These are phyloP conservation scores for Petunia hybrid DNA, from an alignment of 305 asterid genomes.

Conservation along the genomic window DNA sequence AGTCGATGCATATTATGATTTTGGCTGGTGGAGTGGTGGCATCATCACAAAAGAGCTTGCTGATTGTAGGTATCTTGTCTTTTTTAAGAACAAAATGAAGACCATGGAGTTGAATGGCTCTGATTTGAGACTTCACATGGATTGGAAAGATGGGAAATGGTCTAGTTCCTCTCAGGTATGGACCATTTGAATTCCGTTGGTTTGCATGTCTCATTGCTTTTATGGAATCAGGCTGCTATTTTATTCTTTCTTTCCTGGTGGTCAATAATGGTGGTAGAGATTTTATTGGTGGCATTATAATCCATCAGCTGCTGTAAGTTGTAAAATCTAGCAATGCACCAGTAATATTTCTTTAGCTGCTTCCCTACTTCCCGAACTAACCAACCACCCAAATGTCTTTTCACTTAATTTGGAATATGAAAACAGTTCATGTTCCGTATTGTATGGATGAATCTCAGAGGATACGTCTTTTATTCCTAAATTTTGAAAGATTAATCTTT, in stretches of 20 bases:
- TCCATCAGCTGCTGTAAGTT: background rate
- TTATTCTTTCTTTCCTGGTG: slow-evolving; percentile 13
- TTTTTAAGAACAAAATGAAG: slow-evolving; percentile 52
- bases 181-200: slow-evolving; percentile 25
- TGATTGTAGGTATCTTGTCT: slow-evolving; percentile 57
- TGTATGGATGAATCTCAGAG: background rate
- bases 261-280: background rate
- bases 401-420: slow-evolving; percentile 20
- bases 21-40: slow-evolving; percentile 81
- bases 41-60: slow-evolving; percentile 62
- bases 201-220: slow-evolving; percentile 22
- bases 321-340: slow-evolving; percentile 15
- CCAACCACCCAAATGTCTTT: background rate
- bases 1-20: slow-evolving; percentile 70
- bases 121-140: slow-evolving; percentile 78
- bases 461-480: background rate
- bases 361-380: background rate
- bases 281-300: background rate
- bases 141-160: slow-evolving; percentile 85
- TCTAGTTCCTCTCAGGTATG: slow-evolving; percentile 72
- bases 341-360: background rate
- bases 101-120: slow-evolving; percentile 48
- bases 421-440: slow-evolving; percentile 7
- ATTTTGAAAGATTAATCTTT: background rate
- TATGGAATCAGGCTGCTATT: slow-evolving; percentile 14